Percentiles rank a stretch among this genome's conserved stretches.
These are phyloP conservation scores for Cystofilobasidium macerans DNA, from an alignment of 768 basidiomycete genomes.

Conservation along the genomic window DNA sequence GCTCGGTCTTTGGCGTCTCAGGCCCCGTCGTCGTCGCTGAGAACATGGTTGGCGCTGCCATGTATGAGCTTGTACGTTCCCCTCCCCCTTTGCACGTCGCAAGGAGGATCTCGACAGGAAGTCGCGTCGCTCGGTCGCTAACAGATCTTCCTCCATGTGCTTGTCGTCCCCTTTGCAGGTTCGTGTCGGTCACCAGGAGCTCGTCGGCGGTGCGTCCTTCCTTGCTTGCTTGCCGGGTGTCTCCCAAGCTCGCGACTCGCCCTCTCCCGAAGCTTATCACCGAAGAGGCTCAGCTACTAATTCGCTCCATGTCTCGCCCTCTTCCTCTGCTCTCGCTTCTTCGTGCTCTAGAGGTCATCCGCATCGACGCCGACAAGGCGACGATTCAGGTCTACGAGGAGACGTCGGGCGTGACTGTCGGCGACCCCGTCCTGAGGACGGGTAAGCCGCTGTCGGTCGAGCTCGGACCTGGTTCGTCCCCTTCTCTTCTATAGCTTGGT, in stretches of 20 bases:
- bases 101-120: no score
- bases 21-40: slow-evolving; percentile 96
- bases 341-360: slow-evolving; percentile 78
- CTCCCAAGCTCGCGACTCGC: no score
- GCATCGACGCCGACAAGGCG: slow-evolving; percentile 94
- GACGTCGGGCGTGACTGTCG: slow-evolving; percentile 96
- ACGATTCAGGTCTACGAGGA: slow-evolving; percentile 99
- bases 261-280: no score
- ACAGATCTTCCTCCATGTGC: not conserved
- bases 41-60: slow-evolving; percentile 90
- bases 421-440: slow-evolving; percentile 92
- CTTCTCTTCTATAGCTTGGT: not conserved
- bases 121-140: not conserved
- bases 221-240: not conserved
- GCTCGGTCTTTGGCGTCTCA: slow-evolving; percentile 61
- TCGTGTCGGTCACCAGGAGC: slow-evolving; percentile 94
- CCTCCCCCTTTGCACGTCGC: not conserved
- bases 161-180: slow-evolving; percentile 33
- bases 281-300: no score
- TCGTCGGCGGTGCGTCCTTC: slow-evolving; percentile 69
- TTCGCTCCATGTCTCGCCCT: not conserved
- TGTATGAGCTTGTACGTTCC: slow-evolving; percentile 73
- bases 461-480: slow-evolving; percentile 73
- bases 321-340: not conserved
- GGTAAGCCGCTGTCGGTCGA: slow-evolving; percentile 97